Base-by-base conservation (phyloP, 306 rosid genomes). In the Quercus agrifolia region DNA sequence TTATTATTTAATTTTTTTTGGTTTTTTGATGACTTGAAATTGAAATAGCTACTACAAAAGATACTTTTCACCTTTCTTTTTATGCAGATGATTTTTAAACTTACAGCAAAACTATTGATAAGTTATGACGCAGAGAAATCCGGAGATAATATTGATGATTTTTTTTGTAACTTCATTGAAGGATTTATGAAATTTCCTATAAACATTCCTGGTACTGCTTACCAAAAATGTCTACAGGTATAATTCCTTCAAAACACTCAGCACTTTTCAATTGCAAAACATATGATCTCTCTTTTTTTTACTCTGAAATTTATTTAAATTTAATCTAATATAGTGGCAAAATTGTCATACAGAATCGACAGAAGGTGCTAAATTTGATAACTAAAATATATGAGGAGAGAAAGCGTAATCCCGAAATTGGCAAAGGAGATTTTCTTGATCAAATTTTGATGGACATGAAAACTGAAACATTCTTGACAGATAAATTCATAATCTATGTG, bases 171-270 rank as follows among this genome's bases (percentile, higher is more conserved):
- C 56, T 61, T 87, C 56, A 38, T 76, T 21, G 62, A 84, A 1
- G 86, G 90, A 28, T 44, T 81, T 8, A 68, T 87, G 86, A 33
- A 86, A 19, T 73, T 87, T 20, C 90, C 90, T 41, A 54, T 87
- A 78, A 81, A 86, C 58, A 41, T 86, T 41, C 90, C 90, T 0
- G 85, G 87, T 5, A 86, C 87, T 6, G 76, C 83, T 61, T 70
- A 86, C 73, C 21, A 81, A 52, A 84, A 51, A 27, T 80, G 85
- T 46, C 6, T 76, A 17, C 79, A 86, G 85, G 88, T 81, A 74
- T 38, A 38, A 11, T 6, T 71, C 17, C 20, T 58, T 23, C 25
- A 4, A 1, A 49, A 2, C 44, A 38, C 44, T 1, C 0, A 1
- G 2, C 10, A 38, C 10, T 38, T 38, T 38, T 38, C 44, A 38